Conservation (phyloP, 768 basidiomycete genomes). For the Hortiboletus campestris region DNA sequence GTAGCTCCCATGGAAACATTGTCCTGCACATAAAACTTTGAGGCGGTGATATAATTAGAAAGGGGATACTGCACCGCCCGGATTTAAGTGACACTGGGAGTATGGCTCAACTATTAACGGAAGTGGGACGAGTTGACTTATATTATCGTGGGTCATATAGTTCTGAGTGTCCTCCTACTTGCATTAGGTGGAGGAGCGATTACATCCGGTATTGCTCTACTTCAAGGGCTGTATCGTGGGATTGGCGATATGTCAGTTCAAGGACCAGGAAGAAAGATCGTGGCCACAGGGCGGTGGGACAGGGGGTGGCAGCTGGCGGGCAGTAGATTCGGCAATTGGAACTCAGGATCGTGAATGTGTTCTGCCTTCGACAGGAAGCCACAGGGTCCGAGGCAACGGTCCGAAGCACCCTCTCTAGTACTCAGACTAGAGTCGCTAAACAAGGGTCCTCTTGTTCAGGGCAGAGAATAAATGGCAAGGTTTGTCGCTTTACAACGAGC, state of each 20-base stretch:
- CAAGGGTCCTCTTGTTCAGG: neutral
- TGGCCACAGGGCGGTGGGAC: neutral
- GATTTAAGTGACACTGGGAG: no score
- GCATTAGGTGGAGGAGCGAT: no score
- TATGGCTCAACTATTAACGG: neutral
- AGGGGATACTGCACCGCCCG: neutral
- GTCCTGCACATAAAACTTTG: neutral
- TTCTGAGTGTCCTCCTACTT: neutral
- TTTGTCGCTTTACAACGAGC: neutral
- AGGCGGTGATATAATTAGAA: neutral
- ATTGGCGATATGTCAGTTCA: neutral
- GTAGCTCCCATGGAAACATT: conserved; percentile 3
- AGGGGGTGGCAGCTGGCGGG: neutral
- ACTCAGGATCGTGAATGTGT: neutral
- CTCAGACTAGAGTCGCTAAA: neutral
- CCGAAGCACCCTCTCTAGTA: neutral
- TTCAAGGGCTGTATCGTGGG: neutral
- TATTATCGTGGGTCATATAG: neutral
- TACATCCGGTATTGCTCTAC: neutral
- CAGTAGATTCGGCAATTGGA: neutral
- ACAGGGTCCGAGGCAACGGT: neutral
- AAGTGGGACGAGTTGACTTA: neutral
- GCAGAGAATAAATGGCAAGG: neutral
- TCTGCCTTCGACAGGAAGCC: neutral
- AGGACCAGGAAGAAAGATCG: neutral